These are phyloP conservation scores for Candida orba DNA, from an alignment of 805 yeast genomes.

Conservation along the genomic window DNA sequence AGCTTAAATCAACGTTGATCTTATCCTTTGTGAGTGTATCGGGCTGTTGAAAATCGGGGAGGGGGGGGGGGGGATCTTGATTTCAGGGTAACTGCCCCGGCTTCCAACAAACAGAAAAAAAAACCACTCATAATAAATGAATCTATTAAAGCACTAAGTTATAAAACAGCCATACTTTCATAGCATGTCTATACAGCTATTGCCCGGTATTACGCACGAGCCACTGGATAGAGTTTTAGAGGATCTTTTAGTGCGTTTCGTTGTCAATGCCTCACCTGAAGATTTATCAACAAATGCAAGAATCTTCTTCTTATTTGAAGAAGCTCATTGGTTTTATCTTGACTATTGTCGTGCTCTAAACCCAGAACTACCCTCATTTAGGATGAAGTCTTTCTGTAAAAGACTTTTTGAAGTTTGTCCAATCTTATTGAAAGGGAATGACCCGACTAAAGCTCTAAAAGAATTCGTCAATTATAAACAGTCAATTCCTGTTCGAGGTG, in stretches of 20 bases:
- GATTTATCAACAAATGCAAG: slow-evolving; percentile 77
- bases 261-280: slow-evolving; percentile 86
- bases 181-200: slow-evolving; percentile 55
- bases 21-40: no score
- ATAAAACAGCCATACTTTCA: neutral
- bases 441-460: slow-evolving; percentile 67
- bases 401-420: slow-evolving; percentile 65
- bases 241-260: slow-evolving; percentile 83
- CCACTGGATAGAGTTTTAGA: slow-evolving; percentile 70
- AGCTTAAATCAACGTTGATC: no score
- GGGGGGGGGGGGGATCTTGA: no score
- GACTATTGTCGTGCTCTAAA: slow-evolving; percentile 73
- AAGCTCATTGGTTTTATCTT: slow-evolving; percentile 95
- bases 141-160: no score
- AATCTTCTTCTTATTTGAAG: slow-evolving; percentile 90
- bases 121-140: neutral
- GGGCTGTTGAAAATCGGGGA: no score
- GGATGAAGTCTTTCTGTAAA: slow-evolving; percentile 69
- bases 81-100: no score
- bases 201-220: slow-evolving; percentile 49
- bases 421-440: slow-evolving; percentile 76
- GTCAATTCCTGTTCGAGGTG: slow-evolving; percentile 93
- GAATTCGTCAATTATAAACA: slow-evolving; percentile 81
- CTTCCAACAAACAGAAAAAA: neutral
- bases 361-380: slow-evolving; percentile 68